Base-by-base conservation (phyloP, 2,329 filamentous ascomycete genomes). In the Alternaria longipes region DNA sequence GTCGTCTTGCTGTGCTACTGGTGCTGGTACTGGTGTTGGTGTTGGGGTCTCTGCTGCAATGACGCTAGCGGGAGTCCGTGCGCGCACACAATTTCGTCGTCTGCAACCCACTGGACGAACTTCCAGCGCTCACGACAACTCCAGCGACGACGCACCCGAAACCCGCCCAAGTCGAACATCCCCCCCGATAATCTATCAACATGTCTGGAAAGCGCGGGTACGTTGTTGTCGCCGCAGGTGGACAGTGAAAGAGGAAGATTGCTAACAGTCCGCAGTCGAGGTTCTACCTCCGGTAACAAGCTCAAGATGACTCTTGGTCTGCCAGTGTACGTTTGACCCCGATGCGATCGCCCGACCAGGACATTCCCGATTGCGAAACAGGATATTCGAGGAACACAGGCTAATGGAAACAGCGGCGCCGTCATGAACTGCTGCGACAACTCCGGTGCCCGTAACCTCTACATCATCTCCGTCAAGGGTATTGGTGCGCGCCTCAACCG, bases 281-380 rank as follows among this genome's bases (percentile, higher is more conserved):
- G 93, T 89, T 92, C 91, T 91, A 91, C 93, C 88, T 91, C 94
- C 81, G 95, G 95, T 90, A 96, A 96, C 92, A 99, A 99, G 92
- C 92, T 98, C 81, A 98, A 97, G 92, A 99, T 99, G 95, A 97
- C 95, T 84, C 93, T 99, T 85, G 95, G 93, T 97, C 93, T 99
- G 81, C 95, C 95, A 86, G 93, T 97, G 94, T 97, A 97, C 84
- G 93, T 92, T 64, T 53, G 58, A 60, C 57, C 62, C 63, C 64
- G 64, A 61, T 63, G 58, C 70, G 64, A 68, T 66, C 54, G 50
- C 53, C 53, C 54, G 51, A 34, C 61, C 47, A 60, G 16, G 6
- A 24, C 38, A 22, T 22, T 6, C 5, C 49, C 45, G 59, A 54
- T 44, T 26, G 53, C 59, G 59, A 56, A 52, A 41, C 9, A 58